Conservation (phyloP, 2,329 filamentous ascomycete genomes). For the Arachnomyces sp. region DNA sequence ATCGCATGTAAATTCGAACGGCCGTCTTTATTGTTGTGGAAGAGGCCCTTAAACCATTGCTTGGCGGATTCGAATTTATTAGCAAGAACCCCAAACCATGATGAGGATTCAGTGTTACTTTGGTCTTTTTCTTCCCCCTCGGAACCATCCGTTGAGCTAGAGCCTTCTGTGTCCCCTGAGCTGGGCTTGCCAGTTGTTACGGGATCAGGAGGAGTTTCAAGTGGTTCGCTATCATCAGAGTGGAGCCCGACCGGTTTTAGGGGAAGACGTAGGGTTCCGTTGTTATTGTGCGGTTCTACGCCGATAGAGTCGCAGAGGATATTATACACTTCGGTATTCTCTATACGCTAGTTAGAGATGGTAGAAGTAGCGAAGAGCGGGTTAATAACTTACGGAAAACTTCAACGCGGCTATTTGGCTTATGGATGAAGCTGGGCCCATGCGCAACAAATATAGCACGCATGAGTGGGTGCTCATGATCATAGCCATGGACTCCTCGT, state of each 20-base stretch:
- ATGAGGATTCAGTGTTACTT: too few species aligned
- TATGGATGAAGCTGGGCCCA: slow-evolving; percentile 84
- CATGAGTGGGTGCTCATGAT: slow-evolving; percentile 92
- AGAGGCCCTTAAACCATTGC: too few species aligned
- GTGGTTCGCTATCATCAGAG: slow-evolving; percentile 30
- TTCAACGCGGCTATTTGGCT: slow-evolving; percentile 68
- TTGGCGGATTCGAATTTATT: too few species aligned
- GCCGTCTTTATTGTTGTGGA: too few species aligned
- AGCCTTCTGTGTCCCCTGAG: neutral
- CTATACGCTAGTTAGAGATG: slow-evolving; percentile 36
- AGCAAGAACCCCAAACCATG: too few species aligned
- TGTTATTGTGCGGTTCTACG: slow-evolving; percentile 66
- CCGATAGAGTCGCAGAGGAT: slow-evolving; percentile 83
- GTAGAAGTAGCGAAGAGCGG: neutral
- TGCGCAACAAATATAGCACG: slow-evolving; percentile 87
- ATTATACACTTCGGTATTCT: slow-evolving; percentile 94
- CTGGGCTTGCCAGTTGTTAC: slow-evolving; percentile 14
- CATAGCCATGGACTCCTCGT: slow-evolving; percentile 83
- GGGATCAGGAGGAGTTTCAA: slow-evolving; percentile 27
- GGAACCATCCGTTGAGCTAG: neutral
- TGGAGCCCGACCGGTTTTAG: slow-evolving; percentile 37
- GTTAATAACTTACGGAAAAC: slow-evolving; percentile 64
- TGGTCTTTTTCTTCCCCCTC: too few species aligned
- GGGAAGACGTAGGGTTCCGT: slow-evolving; percentile 64
- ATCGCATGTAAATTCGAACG: too few species aligned